Base-by-base conservation (phyloP, 352 stramenopile species). In the Globisporangium irregulare region DNA sequence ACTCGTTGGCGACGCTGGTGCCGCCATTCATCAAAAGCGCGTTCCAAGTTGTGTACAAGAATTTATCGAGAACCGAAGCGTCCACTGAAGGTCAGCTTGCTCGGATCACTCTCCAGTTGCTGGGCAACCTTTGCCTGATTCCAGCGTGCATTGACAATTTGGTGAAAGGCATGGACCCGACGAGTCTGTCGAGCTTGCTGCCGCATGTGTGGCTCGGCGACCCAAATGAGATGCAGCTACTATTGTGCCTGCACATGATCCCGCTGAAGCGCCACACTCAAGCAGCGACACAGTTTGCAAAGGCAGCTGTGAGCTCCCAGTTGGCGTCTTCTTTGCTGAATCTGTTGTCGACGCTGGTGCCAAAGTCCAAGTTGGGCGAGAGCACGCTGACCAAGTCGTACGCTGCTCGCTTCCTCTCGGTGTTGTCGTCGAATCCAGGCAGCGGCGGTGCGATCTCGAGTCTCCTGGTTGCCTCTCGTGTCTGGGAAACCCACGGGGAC, bases 161-260 rank as follows among this genome's bases (percentile, higher is more conserved):
- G 48, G 88, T 96, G 12, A 93, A 92, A 69, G 88, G 88, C 59
- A 96, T 96, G 88, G 80, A 96, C 64, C 83, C 88, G 2, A 78
- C 83, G 27, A 86, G 82, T 41, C 69, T 96, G 43, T 80, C 88
- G 0, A 84, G 78, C 32, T 53, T 96, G 32, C 67, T 96, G 22
- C 88, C 88, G 3, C 82, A 90, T 24, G 81, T 94, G 15, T 94
- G 86, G 84, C 71, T 90, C 1, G 86, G 84, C 8, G 87, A 96
- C 60, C 85, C 87, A 27, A 91, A 77, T 8, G 86, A 92, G 67
- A 89, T 96, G 64, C 86, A 96, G 60, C 74, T 96, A 22, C 68
- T 96, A 27, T 59, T 96, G 48, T 94, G 87, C 53, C 77, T 96
- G 41, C 88, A 96, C 68, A 96, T 94, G 86, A 96, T 94, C 59